Percentiles rank a stretch among this genome's conserved stretches.
Conservation (phyloP, 139 green algal genomes). For the Mesotaenium endlicherianum region DNA sequence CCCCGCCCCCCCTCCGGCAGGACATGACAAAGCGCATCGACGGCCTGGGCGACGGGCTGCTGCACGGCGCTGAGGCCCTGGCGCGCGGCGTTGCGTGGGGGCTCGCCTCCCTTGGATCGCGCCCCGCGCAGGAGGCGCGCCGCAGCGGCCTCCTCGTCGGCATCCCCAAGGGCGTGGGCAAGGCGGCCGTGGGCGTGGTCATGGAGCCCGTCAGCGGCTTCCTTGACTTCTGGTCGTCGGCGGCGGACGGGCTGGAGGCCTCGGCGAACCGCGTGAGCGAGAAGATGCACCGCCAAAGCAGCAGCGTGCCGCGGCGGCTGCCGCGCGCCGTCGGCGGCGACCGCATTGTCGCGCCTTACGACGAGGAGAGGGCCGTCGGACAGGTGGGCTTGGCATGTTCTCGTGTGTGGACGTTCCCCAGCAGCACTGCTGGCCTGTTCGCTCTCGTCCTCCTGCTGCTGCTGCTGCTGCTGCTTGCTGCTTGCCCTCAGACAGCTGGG, state of each 20-base stretch:
- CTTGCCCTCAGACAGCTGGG: too few species aligned
- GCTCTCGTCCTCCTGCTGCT: too few species aligned
- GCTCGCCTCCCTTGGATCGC: constrained; percentile 26
- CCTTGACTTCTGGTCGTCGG: constrained; percentile 65
- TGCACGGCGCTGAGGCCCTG: constrained; percentile 69
- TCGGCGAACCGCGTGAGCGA: background rate
- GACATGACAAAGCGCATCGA: constrained; percentile 1
- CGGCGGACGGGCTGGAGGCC: constrained; percentile 68
- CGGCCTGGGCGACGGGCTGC: constrained; percentile 63
- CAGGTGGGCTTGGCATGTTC: constrained; percentile 51
- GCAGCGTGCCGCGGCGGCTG: constrained; percentile 58
- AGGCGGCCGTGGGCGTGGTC: constrained; percentile 60
- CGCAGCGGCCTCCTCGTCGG: background rate
- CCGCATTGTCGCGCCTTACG: constrained; percentile 64
- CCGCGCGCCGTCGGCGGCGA: constrained; percentile 73
- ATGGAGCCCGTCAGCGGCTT: constrained; percentile 66
- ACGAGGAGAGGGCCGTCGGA: constrained; percentile 57
- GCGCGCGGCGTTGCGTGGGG: constrained; percentile 62
- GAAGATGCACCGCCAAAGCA: constrained; percentile 43
- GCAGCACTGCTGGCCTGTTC: too few species aligned
- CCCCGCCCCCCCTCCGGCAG: background rate
- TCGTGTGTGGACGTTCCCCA: too few species aligned
- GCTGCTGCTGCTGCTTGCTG: too few species aligned
- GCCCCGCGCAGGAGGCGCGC: background rate
- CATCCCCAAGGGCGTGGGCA: background rate